These are phyloP conservation scores for Talaromyces amestolkiae DNA, from an alignment of 2,329 filamentous ascomycete genomes.

Conservation along the genomic window DNA sequence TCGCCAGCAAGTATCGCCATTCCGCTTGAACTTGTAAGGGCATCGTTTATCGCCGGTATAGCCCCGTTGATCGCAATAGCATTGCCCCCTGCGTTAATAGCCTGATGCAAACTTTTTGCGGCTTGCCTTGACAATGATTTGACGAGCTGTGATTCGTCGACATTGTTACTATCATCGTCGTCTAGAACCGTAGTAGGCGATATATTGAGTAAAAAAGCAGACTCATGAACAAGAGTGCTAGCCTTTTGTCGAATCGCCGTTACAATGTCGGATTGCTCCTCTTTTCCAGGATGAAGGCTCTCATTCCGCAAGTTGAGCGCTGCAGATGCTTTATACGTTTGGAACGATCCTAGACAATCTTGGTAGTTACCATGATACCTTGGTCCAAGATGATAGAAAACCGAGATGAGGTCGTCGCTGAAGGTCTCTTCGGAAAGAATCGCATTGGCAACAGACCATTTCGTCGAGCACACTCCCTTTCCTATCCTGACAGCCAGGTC, in stretches of 20 bases:
- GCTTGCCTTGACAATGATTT: slow-evolving; percentile 72
- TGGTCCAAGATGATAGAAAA: slow-evolving; percentile 84
- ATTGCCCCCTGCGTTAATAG: slow-evolving; percentile 71
- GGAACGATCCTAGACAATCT: slow-evolving; percentile 90
- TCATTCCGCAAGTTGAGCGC: slow-evolving; percentile 89
- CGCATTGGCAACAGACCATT: slow-evolving; percentile 86
- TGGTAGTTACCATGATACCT: slow-evolving; percentile 96
- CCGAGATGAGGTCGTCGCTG: slow-evolving; percentile 87
- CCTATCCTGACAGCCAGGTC: slow-evolving; percentile 77
- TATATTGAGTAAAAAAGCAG: slow-evolving; percentile 77
- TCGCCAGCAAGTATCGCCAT: slow-evolving; percentile 78
- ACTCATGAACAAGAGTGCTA: slow-evolving; percentile 75
- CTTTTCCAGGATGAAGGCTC: slow-evolving; percentile 80
- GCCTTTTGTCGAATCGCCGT: slow-evolving; percentile 83
- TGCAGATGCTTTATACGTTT: slow-evolving; percentile 92
- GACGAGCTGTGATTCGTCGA: slow-evolving; percentile 71
- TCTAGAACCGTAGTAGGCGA: slow-evolving; percentile 76
- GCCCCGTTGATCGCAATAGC: slow-evolving; percentile 85
- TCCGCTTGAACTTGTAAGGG: slow-evolving; percentile 75
- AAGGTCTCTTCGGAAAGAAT: slow-evolving; percentile 84
- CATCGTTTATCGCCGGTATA: slow-evolving; percentile 82
- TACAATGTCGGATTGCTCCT: slow-evolving; percentile 87
- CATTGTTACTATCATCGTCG: slow-evolving; percentile 70
- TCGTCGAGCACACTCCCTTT: slow-evolving; percentile 68
- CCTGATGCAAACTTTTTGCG: slow-evolving; percentile 63